Conservation (phyloP, 345 rosid genomes). For the Diplotaxis tenuifolia region DNA sequence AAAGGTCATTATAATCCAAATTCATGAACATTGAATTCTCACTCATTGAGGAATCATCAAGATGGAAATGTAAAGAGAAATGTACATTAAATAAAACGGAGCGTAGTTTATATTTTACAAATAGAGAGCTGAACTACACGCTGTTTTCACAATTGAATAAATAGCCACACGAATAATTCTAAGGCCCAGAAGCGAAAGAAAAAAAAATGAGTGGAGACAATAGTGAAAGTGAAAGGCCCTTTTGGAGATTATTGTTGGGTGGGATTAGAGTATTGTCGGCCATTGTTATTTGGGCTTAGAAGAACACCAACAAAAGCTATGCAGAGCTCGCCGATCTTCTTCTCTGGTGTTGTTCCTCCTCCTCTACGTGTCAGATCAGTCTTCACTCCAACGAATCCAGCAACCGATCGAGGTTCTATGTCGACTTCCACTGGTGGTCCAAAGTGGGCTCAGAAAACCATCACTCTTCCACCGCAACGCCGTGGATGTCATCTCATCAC, state of each 20-base stretch:
- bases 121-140: slow-evolving; percentile 11
- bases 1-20: too few relatives aligned
- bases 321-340: slow-evolving; percentile 42
- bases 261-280: slow-evolving; percentile 12
- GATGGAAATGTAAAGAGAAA: neutral
- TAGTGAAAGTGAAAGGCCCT: slow-evolving; percentile 33
- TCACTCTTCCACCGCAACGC: slow-evolving; percentile 67
- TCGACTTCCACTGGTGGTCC: slow-evolving; percentile 51
- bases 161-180: slow-evolving; percentile 8
- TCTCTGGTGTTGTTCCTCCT: slow-evolving; percentile 21
- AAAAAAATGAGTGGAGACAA: slow-evolving; percentile 8
- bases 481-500: slow-evolving; percentile 97
- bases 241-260: too few relatives aligned
- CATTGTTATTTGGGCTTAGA: slow-evolving; percentile 40
- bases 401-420: slow-evolving; percentile 45
- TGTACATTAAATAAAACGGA: neutral
- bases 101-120: slow-evolving; percentile 10
- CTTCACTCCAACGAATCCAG: slow-evolving; percentile 43
- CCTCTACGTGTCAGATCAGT: slow-evolving; percentile 43
- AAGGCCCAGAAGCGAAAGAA: slow-evolving; percentile 25
- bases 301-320: too few relatives aligned
- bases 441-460: slow-evolving; percentile 92
- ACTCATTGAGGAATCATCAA: too few relatives aligned
- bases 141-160: neutral
- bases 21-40: too few relatives aligned